Conservation (phyloP, 345 rosid genomes). For the Gossypium turneri region DNA sequence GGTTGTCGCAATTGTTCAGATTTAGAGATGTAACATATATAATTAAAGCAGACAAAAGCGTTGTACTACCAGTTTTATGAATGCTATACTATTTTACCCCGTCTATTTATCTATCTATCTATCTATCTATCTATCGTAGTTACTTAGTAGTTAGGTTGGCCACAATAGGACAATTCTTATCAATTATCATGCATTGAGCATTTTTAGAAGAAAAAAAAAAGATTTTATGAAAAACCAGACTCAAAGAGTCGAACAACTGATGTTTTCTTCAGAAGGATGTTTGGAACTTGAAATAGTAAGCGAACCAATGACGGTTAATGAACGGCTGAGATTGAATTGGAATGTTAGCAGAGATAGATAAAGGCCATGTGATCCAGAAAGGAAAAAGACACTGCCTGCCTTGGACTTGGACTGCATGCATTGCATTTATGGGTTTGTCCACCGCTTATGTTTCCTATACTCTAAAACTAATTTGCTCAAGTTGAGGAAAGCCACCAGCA, state of each 20-base stretch:
- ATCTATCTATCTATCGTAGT: too few species aligned
- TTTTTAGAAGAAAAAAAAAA: not conserved
- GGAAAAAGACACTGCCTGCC: not conserved
- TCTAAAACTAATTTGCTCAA: not conserved
- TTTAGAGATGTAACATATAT: not conserved
- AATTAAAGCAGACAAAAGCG: not conserved
- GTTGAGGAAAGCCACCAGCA: not conserved
- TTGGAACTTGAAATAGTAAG: not conserved
- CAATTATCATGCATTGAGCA: not conserved
- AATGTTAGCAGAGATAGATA: not conserved
- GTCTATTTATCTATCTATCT: too few species aligned
- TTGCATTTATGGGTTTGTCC: constrained; percentile 9
- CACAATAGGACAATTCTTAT: not conserved
- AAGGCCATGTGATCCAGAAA: not conserved
- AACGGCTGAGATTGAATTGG: not conserved
- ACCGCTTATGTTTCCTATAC: not conserved
- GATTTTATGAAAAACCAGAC: too few species aligned
- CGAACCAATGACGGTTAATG: not conserved
- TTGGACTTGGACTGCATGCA: not conserved
- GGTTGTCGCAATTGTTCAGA: not conserved
- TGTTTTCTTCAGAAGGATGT: not conserved
- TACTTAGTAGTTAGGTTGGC: not conserved
- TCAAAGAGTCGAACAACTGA: not conserved
- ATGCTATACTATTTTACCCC: not conserved
- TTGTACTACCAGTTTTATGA: not conserved